A percentile compares a stretch with the other conserved stretches of the same genome.
phyloP scores from a whole-genome alignment of 2,329 filamentous ascomycete species.

The Aspergillus fumigatiaffinis region DNA sequence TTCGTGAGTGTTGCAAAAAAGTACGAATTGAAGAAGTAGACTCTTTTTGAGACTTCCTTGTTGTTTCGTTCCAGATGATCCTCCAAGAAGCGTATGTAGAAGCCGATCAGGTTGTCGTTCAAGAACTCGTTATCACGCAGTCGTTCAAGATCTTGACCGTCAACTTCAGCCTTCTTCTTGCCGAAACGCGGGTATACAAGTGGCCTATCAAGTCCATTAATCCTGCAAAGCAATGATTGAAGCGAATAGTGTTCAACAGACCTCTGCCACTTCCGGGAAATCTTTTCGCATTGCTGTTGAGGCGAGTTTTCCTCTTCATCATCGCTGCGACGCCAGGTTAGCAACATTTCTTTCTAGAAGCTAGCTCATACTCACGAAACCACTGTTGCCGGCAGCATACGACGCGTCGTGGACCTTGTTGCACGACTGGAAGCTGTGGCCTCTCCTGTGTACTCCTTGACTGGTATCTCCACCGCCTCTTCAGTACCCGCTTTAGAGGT shows the following conservation, averaged over 20 bases:
- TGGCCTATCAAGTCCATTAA: conserved; percentile 23
- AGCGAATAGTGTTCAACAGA: conserved; percentile 1
- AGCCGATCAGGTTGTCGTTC: conserved; percentile 89
- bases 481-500: conserved; percentile 8
- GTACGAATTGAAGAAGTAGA: conserved; percentile 90
- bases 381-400: conserved; percentile 12
- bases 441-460: conserved; percentile 21
- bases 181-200: conserved; percentile 44
- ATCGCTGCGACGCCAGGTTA: conserved; percentile 12
- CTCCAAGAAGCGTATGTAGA: conserved; percentile 76
- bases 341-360: background rate
- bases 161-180: conserved; percentile 45
- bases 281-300: conserved; percentile 3
- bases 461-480: conserved; percentile 22
- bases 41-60: conserved; percentile 56
- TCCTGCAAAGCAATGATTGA: background rate
- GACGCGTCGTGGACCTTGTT: conserved; percentile 31
- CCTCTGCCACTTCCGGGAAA: conserved; percentile 22
- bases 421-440: conserved; percentile 13
- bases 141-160: conserved; percentile 53
- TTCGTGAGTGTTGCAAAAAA: conserved; percentile 78
- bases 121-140: conserved; percentile 81
- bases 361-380: conserved; percentile 14
- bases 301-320: conserved; percentile 11
- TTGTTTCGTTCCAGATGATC: conserved; percentile 53